A percentile compares a stretch with the other conserved stretches of the same genome.
Evolutionary conservation across 805 yeast genomes (phyloP).

Genomic region (Yarrowia divulgata): DNA sequence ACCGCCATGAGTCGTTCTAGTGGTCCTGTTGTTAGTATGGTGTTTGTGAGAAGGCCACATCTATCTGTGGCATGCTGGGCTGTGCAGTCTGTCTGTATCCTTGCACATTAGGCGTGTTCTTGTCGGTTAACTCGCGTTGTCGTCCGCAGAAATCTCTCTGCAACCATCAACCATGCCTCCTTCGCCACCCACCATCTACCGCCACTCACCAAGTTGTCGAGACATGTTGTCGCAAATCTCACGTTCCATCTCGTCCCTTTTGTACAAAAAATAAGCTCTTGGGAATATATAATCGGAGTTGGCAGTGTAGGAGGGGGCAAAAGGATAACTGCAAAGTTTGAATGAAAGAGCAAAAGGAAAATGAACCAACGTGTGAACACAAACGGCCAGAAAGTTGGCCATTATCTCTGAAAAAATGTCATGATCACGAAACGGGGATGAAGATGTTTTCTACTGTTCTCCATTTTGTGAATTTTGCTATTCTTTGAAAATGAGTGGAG

Average conservation of each 20-base stretch:
- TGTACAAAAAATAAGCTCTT: slow-evolving; percentile 27
- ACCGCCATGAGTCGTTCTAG: slow-evolving; percentile 36
- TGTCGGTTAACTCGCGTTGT: background rate
- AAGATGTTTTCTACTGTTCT: background rate
- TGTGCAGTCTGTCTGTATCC: too few species aligned
- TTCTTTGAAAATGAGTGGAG: background rate
- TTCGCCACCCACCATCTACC: background rate
- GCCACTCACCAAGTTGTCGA: slow-evolving; percentile 38
- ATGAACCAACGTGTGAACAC: background rate
- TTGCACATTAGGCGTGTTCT: background rate
- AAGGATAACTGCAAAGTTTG: slow-evolving; percentile 13
- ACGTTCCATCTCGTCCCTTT: slow-evolving; percentile 31
- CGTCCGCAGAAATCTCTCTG: background rate
- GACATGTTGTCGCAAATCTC: slow-evolving; percentile 29
- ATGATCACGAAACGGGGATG: slow-evolving; percentile 10
- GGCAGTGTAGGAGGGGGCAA: slow-evolving; percentile 37
- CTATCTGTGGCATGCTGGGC: too few species aligned
- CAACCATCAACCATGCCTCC: background rate
- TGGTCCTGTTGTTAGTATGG: slow-evolving; percentile 7
- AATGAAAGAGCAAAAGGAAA: slow-evolving; percentile 24
- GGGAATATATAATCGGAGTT: slow-evolving; percentile 33
- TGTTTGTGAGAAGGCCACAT: background rate
- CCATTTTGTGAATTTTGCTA: background rate
- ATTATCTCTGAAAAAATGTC: background rate
- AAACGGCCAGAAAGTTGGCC: slow-evolving; percentile 3